phyloP scores from a whole-genome alignment of 2,329 filamentous ascomycete species.

The Penicillium sp. region DNA sequence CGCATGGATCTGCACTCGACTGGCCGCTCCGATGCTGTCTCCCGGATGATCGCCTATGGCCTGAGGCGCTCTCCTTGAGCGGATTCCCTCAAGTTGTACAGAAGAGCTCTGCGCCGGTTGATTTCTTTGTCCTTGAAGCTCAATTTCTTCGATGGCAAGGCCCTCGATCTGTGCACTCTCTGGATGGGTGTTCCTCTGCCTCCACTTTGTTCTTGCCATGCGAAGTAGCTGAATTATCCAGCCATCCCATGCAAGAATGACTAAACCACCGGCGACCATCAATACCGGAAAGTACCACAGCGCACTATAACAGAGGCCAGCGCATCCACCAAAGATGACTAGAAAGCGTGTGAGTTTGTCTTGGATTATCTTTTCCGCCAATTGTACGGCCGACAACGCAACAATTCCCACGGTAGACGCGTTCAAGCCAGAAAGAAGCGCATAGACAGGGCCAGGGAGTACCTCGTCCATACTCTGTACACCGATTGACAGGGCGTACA shows the following conservation, averaged over 20 bases:
- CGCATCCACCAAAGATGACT: slow-evolving; percentile 66
- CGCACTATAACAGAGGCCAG: slow-evolving; percentile 72
- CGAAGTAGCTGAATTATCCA: slow-evolving; percentile 50
- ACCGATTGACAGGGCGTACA: slow-evolving; percentile 32
- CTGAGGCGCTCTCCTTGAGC: slow-evolving; percentile 19
- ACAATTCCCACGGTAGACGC: slow-evolving; percentile 74
- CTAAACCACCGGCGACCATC: no score
- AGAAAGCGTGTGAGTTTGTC: slow-evolving; percentile 67
- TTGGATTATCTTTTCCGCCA: slow-evolving; percentile 70
- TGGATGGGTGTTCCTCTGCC: slow-evolving; percentile 20
- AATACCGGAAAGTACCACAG: slow-evolving; percentile 37
- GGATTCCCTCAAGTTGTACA: background rate
- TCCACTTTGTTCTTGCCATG: slow-evolving; percentile 33
- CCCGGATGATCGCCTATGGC: background rate
- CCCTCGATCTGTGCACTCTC: slow-evolving; percentile 23
- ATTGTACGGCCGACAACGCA: slow-evolving; percentile 69
- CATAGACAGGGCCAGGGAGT: slow-evolving; percentile 68
- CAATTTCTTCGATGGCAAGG: slow-evolving; percentile 4
- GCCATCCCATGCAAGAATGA: no score
- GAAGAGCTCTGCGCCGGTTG: background rate
- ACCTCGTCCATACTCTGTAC: slow-evolving; percentile 63
- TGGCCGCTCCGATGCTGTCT: no score
- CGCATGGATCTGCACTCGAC: background rate
- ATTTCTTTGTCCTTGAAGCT: slow-evolving; percentile 15
- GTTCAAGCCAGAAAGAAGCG: slow-evolving; percentile 73